Conservation (phyloP, 306 rosid genomes). For the Lathyrus sativus region DNA sequence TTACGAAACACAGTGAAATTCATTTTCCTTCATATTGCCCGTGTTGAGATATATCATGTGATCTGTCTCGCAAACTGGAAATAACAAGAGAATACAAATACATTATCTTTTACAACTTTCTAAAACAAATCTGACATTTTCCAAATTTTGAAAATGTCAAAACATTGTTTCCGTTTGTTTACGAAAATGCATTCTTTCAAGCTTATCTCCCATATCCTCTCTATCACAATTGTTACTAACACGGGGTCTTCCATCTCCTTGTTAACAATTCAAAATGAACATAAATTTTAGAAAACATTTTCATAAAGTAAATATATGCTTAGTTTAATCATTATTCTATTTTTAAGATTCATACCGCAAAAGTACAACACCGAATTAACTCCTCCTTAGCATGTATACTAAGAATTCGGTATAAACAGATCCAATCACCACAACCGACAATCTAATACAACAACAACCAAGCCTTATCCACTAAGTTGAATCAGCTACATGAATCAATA, state of each 20-base stretch:
- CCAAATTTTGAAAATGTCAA: not conserved
- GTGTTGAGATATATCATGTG: constrained; percentile 3
- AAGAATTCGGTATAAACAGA: constrained; percentile 18
- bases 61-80: constrained; percentile 5
- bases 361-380: constrained; percentile 9
- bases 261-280: not conserved
- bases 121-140: not conserved
- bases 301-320: not conserved
- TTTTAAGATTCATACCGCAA: constrained; percentile 23
- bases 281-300: not conserved
- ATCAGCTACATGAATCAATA: too few species aligned
- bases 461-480: too few species aligned
- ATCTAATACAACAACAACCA: not conserved
- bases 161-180: not conserved
- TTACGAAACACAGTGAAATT: constrained; percentile 8
- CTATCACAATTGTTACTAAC: not conserved
- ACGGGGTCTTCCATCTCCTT: not conserved
- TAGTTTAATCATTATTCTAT: constrained; percentile 12
- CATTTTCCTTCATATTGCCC: not conserved
- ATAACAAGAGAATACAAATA: not conserved
- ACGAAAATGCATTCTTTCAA: not conserved
- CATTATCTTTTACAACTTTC: not conserved
- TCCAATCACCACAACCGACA: constrained; percentile 21
- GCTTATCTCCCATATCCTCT: not conserved
- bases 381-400: too few species aligned